Conservation (phyloP, 2,329 filamentous ascomycete genomes). For the Pseudogymnoascus sp. region DNA sequence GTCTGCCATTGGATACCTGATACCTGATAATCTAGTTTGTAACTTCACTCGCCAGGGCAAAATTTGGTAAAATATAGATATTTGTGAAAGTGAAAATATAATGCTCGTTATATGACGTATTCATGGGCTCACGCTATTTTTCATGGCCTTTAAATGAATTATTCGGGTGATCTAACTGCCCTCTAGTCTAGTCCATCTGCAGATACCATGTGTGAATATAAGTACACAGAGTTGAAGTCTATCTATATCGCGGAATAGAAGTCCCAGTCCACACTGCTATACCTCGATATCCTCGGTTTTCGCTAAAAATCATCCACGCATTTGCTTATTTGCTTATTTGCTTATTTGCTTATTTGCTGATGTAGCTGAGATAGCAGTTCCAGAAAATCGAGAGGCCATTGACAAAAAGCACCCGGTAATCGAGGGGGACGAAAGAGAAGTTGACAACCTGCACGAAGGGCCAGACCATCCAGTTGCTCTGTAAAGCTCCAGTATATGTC, state of each 20-base stretch:
- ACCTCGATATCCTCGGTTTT: neutral
- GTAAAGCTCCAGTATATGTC: slow-evolving; percentile 53
- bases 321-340: neutral
- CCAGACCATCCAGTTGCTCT: slow-evolving; percentile 67
- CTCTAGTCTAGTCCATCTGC: neutral
- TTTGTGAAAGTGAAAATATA: slow-evolving; percentile 1
- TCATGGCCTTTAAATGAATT: neutral
- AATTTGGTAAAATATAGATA: neutral
- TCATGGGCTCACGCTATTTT: neutral
- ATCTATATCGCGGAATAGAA: neutral
- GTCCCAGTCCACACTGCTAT: neutral
- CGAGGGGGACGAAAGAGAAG: slow-evolving; percentile 62
- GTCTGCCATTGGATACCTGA: neutral
- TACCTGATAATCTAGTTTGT: neutral
- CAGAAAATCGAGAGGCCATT: slow-evolving; percentile 60
- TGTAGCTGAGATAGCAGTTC: slow-evolving; percentile 35
- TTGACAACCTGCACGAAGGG: slow-evolving; percentile 61
- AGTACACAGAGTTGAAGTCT: neutral
- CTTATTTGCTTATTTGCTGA: slow-evolving; percentile 21
- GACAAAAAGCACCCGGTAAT: slow-evolving; percentile 63
- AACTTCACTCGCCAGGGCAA: neutral
- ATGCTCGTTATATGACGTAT: neutral
- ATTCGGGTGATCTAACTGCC: neutral
- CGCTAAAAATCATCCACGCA: neutral
- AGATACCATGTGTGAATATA: neutral